A percentile compares a stretch with the other conserved stretches of the same genome.
These are phyloP conservation scores for Arctium lappa DNA, from an alignment of 129 eudicot genomes.

Conservation along the genomic window DNA sequence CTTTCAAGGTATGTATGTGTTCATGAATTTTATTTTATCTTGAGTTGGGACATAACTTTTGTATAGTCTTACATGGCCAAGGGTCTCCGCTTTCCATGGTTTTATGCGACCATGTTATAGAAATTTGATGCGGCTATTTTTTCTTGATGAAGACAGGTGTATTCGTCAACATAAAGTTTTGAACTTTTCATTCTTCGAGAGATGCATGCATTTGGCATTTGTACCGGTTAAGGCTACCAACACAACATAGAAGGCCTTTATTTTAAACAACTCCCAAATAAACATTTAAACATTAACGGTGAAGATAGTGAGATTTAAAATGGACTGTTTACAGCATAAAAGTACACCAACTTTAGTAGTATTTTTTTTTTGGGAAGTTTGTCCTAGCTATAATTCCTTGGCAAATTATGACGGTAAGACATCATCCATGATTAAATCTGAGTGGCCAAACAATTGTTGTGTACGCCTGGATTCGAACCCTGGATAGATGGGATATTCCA, in stretches of 20 bases:
- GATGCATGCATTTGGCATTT: not conserved
- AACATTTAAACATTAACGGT: not conserved
- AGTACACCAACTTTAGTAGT: not conserved
- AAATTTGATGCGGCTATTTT: not conserved
- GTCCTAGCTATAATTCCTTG: no score
- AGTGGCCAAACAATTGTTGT: no score
- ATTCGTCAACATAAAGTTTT: not conserved
- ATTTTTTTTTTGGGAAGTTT: no score
- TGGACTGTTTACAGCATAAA: not conserved
- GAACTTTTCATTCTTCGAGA: not conserved
- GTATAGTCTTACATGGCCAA: not conserved
- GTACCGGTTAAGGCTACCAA: not conserved
- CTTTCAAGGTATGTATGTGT: slow-evolving; percentile 61
- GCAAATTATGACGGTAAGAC: no score
- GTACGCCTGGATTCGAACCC: no score
- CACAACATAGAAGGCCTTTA: not conserved
- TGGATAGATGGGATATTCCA: no score
- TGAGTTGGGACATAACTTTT: not conserved
- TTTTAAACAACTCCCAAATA: not conserved
- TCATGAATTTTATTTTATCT: not conserved
- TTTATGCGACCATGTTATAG: not conserved
- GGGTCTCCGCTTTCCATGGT: not conserved
- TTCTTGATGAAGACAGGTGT: not conserved
- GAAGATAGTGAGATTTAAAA: not conserved
- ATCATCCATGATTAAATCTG: no score